A percentile compares a stretch with the other conserved stretches of the same genome.
Evolutionary conservation across 495 filamentous ascomycete species (phyloP).

Genomic region (Friedmanniomyces endolithicus): DNA sequence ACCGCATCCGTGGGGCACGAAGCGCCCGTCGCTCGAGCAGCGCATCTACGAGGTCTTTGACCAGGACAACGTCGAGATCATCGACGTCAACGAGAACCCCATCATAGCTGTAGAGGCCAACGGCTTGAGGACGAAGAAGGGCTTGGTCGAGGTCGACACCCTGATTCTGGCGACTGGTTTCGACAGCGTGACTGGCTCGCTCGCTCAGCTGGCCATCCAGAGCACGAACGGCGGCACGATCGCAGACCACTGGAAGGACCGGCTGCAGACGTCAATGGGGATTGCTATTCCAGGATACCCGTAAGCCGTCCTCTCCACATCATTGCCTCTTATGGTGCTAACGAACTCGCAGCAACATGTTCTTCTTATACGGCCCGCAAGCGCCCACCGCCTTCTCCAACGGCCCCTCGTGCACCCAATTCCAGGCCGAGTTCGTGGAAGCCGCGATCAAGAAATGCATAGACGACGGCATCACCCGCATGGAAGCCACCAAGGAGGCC

Average conservation of each 20-base stretch:
- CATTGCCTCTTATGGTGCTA: conserved; percentile 1
- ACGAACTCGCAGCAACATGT: conserved; percentile 40
- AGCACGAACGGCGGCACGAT: conserved; percentile 29
- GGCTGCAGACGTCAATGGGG: conserved; percentile 38
- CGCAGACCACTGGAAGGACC: conserved; percentile 38
- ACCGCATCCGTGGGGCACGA: conserved; percentile 43
- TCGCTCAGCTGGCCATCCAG: conserved; percentile 35
- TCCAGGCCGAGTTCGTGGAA: conserved; percentile 42
- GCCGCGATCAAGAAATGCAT: conserved; percentile 34
- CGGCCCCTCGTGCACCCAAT: conserved; percentile 39
- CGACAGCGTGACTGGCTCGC: conserved; percentile 40
- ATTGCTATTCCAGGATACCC: conserved; percentile 21
- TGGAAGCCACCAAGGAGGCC: conserved; percentile 33
- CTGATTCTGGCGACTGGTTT: conserved; percentile 43
- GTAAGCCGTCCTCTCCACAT: background rate
- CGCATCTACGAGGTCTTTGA: conserved; percentile 50
- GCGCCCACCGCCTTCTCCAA: conserved; percentile 40
- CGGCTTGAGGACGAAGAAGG: conserved; percentile 34
- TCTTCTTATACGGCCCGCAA: conserved; percentile 39
- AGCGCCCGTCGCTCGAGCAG: conserved; percentile 42
- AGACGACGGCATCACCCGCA: conserved; percentile 26
- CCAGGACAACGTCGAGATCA: conserved; percentile 40
- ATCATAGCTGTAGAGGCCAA: conserved; percentile 37
- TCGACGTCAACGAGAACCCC: conserved; percentile 38
- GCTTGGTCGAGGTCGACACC: conserved; percentile 34